Conservation (phyloP, 176 grass and related monocot genomes). For the Aegilops tauschii region DNA sequence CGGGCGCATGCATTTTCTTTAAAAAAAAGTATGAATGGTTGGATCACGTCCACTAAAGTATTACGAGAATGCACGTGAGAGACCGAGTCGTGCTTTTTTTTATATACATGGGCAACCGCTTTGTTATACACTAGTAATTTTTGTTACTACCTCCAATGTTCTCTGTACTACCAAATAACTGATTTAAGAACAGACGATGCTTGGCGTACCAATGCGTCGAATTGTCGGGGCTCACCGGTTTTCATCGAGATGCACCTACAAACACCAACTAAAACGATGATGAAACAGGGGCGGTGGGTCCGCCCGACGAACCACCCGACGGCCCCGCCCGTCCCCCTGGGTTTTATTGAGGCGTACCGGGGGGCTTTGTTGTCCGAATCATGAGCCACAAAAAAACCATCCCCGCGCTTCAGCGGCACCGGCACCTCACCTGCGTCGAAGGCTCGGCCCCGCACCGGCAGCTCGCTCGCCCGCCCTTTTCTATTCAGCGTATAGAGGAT, state of each 20-base stretch:
- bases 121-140: too few species aligned
- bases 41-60: neutral
- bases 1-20: too few species aligned
- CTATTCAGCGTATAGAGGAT: neutral
- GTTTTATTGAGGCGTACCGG: neutral
- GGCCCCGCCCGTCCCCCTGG: neutral
- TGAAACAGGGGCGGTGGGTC: neutral
- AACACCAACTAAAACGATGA: too few species aligned
- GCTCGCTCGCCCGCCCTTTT: neutral
- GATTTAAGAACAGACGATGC: too few species aligned
- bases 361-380: slow-evolving; percentile 36
- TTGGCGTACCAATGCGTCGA: neutral
- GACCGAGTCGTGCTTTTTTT: neutral
- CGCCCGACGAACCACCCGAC: neutral
- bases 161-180: too few species aligned
- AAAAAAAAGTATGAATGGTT: neutral
- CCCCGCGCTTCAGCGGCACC: neutral
- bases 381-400: slow-evolving; percentile 5
- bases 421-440: slow-evolving; percentile 34
- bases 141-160: too few species aligned
- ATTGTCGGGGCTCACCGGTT: neutral
- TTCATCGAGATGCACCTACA: too few species aligned
- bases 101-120: neutral
- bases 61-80: neutral
- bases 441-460: neutral